Conservation (phyloP, 768 basidiomycete species). For the Hebeloma cylindrosporum region DNA sequence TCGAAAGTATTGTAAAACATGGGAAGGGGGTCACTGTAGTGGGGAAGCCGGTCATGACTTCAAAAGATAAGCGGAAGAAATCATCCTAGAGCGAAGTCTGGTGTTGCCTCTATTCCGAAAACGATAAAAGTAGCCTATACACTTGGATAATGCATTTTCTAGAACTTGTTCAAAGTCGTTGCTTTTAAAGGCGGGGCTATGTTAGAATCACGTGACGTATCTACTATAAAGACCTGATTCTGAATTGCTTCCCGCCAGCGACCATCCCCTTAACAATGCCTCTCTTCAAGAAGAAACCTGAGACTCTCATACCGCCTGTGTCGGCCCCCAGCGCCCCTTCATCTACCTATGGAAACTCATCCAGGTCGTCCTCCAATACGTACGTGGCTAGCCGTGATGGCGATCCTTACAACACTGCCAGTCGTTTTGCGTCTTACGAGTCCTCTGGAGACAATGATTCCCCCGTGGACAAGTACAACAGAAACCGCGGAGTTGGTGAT, state of each 20-base stretch:
- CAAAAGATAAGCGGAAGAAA: conserved; percentile 36
- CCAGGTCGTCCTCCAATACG: conserved; percentile 54
- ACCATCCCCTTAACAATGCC: conserved; percentile 46
- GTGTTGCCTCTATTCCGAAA: neutral
- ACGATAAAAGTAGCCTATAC: too few relatives aligned
- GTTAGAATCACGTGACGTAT: conserved; percentile 6
- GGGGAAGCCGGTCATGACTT: conserved; percentile 58
- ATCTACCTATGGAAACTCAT: conserved; percentile 17
- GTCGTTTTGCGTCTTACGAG: conserved; percentile 20
- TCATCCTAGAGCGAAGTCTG: conserved; percentile 2
- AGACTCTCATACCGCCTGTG: conserved; percentile 69
- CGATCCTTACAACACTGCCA: conserved; percentile 45
- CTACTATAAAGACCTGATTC: neutral
- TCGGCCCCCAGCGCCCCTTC: conserved; percentile 31
- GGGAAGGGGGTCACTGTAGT: conserved; percentile 88
- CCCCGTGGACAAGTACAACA: conserved; percentile 47
- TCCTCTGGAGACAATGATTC: conserved; percentile 17
- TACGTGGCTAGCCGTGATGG: conserved; percentile 73
- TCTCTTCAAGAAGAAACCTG: conserved; percentile 68
- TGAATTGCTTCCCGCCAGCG: conserved; percentile 1
- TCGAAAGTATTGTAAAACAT: conserved; percentile 79
- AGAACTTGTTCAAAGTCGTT: too few relatives aligned
- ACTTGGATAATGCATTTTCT: too few relatives aligned
- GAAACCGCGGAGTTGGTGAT: conserved; percentile 58
- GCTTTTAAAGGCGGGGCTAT: neutral